Evolutionary conservation across 1,139 yeast species (phyloP), one percentile per base, ranked within the genome.

Genomic region (Yamadazyma conglobata): DNA sequence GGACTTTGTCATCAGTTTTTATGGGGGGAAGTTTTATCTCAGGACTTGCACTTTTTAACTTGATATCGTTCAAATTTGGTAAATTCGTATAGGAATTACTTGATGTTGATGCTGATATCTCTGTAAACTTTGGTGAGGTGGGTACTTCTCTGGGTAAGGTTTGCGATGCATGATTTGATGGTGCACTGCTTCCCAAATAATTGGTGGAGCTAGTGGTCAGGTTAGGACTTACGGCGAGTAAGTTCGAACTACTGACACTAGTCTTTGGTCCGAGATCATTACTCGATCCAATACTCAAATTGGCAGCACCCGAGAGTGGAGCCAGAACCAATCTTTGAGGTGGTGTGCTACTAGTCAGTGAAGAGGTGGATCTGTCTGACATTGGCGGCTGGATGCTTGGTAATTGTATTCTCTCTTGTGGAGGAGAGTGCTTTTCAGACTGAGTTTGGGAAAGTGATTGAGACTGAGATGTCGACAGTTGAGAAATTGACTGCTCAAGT

Each of bases 11-110:
- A 20, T 50, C 46, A 4, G 46, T 32, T 18, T 46, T 43, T 6
- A 56, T 52, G 1, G 58, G 50, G 6, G 61, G 59, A 19, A 56
- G 43, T 26, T 47, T 54, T 28, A 54, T 42, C 19, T 40, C 40
- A 2, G 47, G 42, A 18, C 45, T 34, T 28, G 44, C 44, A 22
- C 46, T 36, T 19, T 39, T 37, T 6, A 38, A 26, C 24, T 34
- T 34, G 10, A 38, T 39, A 16, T 35, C 35, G 21, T 39, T 34
- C 16, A 39, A 33, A 12, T 27, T 33, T 6, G 28, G 19, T 12
- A 39, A 30, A 27, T 37, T 37, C 3, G 38, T 31, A 13, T 33
- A 23, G 6, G 39, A 35, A 20, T 35, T 28, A 10, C 28, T 24
- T 2, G 30, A 23, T 12, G 22, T 28, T n/a, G 24, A 21, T 3